Base-by-base conservation (phyloP, 1,284 basidiomycete species). In the Vanrija pseudolonga region DNA sequence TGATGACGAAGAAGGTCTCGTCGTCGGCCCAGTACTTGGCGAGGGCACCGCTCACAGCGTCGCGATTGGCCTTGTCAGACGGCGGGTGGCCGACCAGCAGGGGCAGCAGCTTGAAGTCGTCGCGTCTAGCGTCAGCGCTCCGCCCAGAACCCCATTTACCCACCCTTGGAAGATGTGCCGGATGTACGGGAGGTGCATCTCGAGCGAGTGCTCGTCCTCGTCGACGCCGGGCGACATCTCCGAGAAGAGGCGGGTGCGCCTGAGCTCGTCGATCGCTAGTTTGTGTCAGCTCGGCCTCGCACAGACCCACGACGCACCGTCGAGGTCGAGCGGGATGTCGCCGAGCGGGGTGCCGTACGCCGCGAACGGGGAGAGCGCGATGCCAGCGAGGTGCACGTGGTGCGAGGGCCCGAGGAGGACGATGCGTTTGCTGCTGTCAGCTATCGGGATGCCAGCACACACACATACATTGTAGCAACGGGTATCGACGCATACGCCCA, bases 321-420 rank as follows among this genome's bases (percentile, higher is more conserved):
- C 82, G 12, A 80, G 69, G 76, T 97, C 90, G 22, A 98, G 76
- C 0, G 83, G 83, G 4, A 99, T 79, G 55, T 84, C 79, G 0
- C 96, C 96, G 0, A 98, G 67, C 0, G 96, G 96, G 0, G 95
- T 98, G 4, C 81, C 84, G 68, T 97, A 98, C 44, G 80, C 73
- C 9, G 79, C 76, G 74, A 88, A 95, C 28, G 72, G 76, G 1
- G 91, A 88, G 9, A 99, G 77, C 1, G 93, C 93, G 66, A 95
- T 96, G 8, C 88, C 86, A 50, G 87, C 81, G 12, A 98, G 79
- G 71, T 93, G 90, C 61, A 88, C 82, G 66, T 97, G 91, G 74
- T 99, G 96, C 0, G 94, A 94, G 2, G 96, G 96, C 0, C 96
- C 96, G 4, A 99, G 84, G 50, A 99, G 84, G 69, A 98, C 93